These are phyloP conservation scores for Hordeum pubiflorum DNA, from an alignment of 202 grass and related monocot species.

Conservation along the genomic window DNA sequence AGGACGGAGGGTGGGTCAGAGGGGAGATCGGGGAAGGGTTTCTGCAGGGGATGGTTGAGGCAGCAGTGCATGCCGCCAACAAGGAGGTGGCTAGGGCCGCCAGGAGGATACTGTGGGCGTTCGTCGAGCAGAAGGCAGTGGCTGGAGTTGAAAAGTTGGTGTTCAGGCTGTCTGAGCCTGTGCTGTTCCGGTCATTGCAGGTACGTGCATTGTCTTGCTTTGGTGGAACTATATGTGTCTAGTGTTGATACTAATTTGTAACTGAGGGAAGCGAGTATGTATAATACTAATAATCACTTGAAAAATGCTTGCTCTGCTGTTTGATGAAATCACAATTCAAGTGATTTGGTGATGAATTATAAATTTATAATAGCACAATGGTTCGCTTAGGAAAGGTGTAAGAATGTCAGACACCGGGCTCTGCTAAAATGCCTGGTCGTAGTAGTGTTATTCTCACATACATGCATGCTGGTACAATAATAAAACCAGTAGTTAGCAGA, in stretches of 20 bases:
- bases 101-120: constrained; percentile 53
- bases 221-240: not conserved
- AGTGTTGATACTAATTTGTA: not conserved
- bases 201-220: constrained; percentile 13
- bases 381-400: not conserved
- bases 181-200: constrained; percentile 87
- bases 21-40: constrained; percentile 62
- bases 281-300: not conserved
- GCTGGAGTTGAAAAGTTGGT: constrained; percentile 76
- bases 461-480: not conserved
- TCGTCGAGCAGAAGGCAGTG: constrained; percentile 56
- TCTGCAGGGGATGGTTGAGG: constrained; percentile 73
- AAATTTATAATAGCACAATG: not conserved
- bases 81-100: constrained; percentile 50
- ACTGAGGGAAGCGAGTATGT: not conserved
- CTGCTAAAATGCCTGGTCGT: not conserved
- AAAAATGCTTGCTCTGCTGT: not conserved
- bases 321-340: not conserved
- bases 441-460: not conserved
- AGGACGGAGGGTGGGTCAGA: constrained; percentile 42
- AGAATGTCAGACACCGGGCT: not conserved
- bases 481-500: not conserved
- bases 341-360: not conserved
- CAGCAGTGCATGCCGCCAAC: constrained; percentile 39
- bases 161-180: constrained; percentile 63